Evolutionary conservation across 257 asterid genomes (phyloP).

Genomic region (Nicotiana attenuata): DNA sequence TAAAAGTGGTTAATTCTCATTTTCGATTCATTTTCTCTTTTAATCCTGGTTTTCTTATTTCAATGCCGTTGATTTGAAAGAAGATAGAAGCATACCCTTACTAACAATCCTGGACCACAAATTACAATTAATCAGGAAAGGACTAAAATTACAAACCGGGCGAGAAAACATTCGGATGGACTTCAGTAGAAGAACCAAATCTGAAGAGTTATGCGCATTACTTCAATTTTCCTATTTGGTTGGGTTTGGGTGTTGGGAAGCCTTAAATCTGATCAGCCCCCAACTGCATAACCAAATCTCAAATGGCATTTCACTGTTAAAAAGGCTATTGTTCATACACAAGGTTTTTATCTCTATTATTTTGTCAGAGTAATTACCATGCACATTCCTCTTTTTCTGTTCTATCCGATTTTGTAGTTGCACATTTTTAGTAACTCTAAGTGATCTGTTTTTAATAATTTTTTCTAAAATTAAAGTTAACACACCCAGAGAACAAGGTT

Average conservation of each 20-base stretch:
- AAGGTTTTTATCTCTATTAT: too few species aligned
- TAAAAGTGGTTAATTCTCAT: neutral
- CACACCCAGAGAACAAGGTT: neutral
- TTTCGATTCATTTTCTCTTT: neutral
- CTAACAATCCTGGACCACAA: neutral
- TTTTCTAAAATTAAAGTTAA: too few species aligned
- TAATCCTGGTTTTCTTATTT: neutral
- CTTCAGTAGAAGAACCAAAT: neutral
- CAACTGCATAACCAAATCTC: too few species aligned
- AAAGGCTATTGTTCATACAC: too few species aligned
- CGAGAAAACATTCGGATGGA: neutral
- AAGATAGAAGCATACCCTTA: neutral
- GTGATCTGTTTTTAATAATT: neutral
- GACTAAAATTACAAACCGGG: neutral
- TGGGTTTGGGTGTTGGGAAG: too few species aligned
- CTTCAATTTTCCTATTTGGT: too few species aligned
- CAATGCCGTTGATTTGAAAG: neutral
- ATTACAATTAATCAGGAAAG: neutral
- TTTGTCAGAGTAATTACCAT: neutral
- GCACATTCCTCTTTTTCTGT: neutral
- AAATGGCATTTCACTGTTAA: too few species aligned
- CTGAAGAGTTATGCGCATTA: neutral
- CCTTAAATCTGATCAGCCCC: too few species aligned
- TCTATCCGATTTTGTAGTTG: too few species aligned
- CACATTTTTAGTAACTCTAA: neutral